Conservation (phyloP, 2,329 filamentous ascomycete genomes). For the Volutella citrinella region DNA sequence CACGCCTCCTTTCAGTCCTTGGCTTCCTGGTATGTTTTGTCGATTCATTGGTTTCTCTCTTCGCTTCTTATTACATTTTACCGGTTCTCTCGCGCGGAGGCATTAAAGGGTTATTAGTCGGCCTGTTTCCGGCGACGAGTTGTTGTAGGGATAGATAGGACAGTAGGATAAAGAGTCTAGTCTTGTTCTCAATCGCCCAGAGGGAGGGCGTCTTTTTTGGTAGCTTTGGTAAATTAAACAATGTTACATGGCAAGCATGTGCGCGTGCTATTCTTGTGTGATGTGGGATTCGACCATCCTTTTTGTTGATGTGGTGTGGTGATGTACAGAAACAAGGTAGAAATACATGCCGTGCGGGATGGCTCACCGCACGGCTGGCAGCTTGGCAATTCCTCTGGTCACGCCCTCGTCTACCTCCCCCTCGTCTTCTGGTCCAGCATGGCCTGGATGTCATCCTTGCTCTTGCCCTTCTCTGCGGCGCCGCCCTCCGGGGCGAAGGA, state of each 20-base stretch:
- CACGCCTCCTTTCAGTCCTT: no score
- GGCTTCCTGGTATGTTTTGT: no score
- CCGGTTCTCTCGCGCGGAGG: no score
- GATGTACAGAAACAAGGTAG: slow-evolving; percentile 17
- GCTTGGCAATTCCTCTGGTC: no score
- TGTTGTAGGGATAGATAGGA: slow-evolving; percentile 21
- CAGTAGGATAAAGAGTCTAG: slow-evolving; percentile 24
- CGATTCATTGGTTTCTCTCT: no score
- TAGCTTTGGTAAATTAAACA: slow-evolving; percentile 5
- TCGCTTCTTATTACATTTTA: no score
- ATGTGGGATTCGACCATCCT: no score
- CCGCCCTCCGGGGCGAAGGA: slow-evolving; percentile 35
- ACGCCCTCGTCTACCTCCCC: slow-evolving; percentile 16
- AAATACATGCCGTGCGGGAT: slow-evolving; percentile 11
- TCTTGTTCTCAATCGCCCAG: slow-evolving; percentile 6
- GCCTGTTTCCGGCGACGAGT: slow-evolving; percentile 12
- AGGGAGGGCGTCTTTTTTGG: slow-evolving; percentile 2
- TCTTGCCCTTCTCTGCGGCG: slow-evolving; percentile 27
- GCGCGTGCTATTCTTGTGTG: slow-evolving; percentile 6
- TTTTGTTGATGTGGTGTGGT: no score
- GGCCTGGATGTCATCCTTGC: slow-evolving; percentile 37
- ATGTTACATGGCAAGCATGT: slow-evolving; percentile 6
- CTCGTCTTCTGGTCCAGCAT: slow-evolving; percentile 37
- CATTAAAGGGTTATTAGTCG: slow-evolving; percentile 12
- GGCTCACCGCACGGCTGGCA: no score